Evolutionary conservation across 192 early-diverging fungal genomes (phyloP).

Genomic region (Coemansia sp.): DNA sequence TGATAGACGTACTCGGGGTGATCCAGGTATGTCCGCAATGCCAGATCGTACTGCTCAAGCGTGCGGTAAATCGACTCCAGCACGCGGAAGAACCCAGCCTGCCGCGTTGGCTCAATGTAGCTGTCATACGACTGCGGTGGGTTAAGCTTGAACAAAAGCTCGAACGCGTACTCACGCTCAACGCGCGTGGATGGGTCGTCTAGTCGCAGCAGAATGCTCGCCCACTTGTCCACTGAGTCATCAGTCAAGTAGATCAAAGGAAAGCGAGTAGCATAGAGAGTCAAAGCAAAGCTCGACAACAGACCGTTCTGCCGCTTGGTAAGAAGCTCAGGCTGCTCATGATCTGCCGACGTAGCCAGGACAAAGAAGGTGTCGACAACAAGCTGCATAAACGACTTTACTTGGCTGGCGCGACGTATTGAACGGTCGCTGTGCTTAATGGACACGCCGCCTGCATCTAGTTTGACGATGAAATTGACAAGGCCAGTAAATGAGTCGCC

Average conservation of each 20-base stretch:
- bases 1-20: constrained; percentile 38
- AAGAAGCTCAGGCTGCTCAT: background rate
- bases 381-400: constrained; percentile 46
- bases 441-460: background rate
- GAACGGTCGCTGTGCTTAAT: constrained; percentile 25
- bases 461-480: constrained; percentile 48
- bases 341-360: constrained; percentile 8
- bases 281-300: constrained; percentile 40
- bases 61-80: constrained; percentile 39
- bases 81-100: constrained; percentile 46
- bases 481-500: constrained; percentile 38
- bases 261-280: constrained; percentile 44
- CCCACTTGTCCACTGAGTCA: constrained; percentile 27
- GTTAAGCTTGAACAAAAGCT: constrained; percentile 42
- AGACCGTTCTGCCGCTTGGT: constrained; percentile 32
- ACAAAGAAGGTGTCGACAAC: constrained; percentile 40
- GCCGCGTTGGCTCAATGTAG: constrained; percentile 32
- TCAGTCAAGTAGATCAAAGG: constrained; percentile 45
- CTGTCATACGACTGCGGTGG: constrained; percentile 33
- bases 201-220: constrained; percentile 23
- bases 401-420: constrained; percentile 47
- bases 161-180: constrained; percentile 48
- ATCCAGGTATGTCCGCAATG: constrained; percentile 43
- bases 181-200: constrained; percentile 33
- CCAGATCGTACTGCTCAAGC: constrained; percentile 30